Evolutionary conservation across 495 filamentous ascomycete species (phyloP), one percentile per base, ranked within the genome.

Genomic region (Hyphodiscus hymeniophilus): DNA sequence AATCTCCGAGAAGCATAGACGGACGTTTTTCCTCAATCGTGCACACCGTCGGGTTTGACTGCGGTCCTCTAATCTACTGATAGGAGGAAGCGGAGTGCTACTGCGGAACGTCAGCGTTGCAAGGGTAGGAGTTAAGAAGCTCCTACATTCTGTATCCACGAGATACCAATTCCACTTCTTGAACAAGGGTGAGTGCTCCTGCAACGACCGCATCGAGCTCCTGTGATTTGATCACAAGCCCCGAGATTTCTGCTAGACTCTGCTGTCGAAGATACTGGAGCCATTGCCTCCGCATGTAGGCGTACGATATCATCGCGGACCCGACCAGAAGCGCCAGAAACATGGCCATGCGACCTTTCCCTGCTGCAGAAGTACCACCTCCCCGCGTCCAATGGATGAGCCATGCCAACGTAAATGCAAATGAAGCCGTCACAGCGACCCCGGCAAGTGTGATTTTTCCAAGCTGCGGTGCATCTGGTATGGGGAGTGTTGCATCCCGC

Each of bases 111-210:
- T n/a, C 7, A 16, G 16, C 40, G 60, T 82, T 66, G 81, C 71
- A 42, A 50, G 32, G 3, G 2, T 17, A 11, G 1, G 12, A 17
- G 22, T 32, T 21, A n/a, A 2, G 23, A 23, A 23, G 33, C 21
- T 17, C 80, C 69, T 66, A 91, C 87, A 98, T 78, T 62, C 86
- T 77, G 63, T 97, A 98, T 41, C 92, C 92, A 55, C 91, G 78
- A 32, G 91, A 91, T 11, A 97, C 91, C 41, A 97, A 72, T 65
- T 97, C 92, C 16, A 97, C 91, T 63, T 98, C 92, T 66, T 97
- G 91, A 50, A 98, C 85, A 42, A 96, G 77, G 26, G 83, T 82
- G 26, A 98, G 71, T 2, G 89, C 84, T 21, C 88, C 81, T 43
- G 82, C 83, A 28, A 78, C 82, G 24, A 85, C 82, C 24, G 82